These are phyloP conservation scores for Trichophyton mentagrophytes DNA, from an alignment of 2,329 filamentous ascomycete species.

Conservation along the genomic window DNA sequence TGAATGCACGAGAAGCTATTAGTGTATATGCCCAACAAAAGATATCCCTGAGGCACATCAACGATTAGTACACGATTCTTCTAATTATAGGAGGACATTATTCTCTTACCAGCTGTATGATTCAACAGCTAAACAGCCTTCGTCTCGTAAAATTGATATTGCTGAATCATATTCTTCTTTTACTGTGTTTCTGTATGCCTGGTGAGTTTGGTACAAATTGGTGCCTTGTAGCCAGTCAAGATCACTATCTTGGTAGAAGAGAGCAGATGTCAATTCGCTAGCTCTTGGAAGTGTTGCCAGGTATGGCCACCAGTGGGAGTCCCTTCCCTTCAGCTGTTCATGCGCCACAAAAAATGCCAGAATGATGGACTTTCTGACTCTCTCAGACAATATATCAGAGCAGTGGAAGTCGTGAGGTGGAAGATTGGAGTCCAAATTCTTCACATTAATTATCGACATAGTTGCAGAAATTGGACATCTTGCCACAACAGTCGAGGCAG, in stretches of 20 bases:
- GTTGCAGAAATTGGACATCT: slow-evolving; percentile 14
- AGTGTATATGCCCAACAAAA: slow-evolving; percentile 37
- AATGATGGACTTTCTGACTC: slow-evolving; percentile 45
- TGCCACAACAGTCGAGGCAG: slow-evolving; percentile 1
- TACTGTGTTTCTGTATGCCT: neutral
- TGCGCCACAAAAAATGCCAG: slow-evolving; percentile 57
- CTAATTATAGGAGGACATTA: neutral
- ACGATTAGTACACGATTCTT: neutral
- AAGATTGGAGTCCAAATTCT: slow-evolving; percentile 5
- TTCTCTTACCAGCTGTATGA: slow-evolving; percentile 23
- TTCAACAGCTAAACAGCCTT: neutral
- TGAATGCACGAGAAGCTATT: slow-evolving; percentile 33
- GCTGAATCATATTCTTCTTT: slow-evolving; percentile 18
- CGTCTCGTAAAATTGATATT: slow-evolving; percentile 11
- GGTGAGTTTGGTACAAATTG: slow-evolving; percentile 23
- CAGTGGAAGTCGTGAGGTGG: slow-evolving; percentile 30
- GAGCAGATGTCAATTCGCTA: slow-evolving; percentile 46
- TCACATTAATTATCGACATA: slow-evolving; percentile 12
- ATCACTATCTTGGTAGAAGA: slow-evolving; percentile 53
- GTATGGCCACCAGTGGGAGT: slow-evolving; percentile 58
- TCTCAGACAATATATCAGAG: slow-evolving; percentile 38
- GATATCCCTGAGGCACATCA: slow-evolving; percentile 24
- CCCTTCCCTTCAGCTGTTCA: slow-evolving; percentile 46
- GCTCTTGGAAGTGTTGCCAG: slow-evolving; percentile 53
- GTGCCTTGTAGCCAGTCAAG: slow-evolving; percentile 35